phyloP scores from a whole-genome alignment of 2,329 filamentous ascomycete species.

The Beauveria sp. region DNA sequence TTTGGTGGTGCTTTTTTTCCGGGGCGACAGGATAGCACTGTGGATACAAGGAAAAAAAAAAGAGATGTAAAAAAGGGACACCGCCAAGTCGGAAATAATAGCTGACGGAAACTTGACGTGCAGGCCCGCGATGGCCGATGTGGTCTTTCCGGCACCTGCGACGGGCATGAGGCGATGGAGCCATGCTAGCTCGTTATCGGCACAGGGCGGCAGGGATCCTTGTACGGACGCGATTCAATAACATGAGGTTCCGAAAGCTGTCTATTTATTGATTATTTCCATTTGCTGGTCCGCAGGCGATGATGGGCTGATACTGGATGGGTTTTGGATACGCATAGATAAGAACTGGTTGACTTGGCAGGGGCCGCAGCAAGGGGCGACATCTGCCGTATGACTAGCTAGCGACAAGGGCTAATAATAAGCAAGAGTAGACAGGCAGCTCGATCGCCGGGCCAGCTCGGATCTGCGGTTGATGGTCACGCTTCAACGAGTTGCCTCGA shows the following conservation, averaged over 20 bases:
- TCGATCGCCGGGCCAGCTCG: not conserved
- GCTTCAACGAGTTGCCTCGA: no score
- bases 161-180: not conserved
- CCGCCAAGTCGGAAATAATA: slow-evolving; percentile 1
- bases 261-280: not conserved
- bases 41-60: not conserved
- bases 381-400: not conserved
- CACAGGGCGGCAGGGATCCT: not conserved
- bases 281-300: not conserved
- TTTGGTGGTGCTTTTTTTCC: not conserved
- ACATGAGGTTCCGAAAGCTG: no score
- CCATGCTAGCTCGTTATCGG: not conserved
- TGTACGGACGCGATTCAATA: not conserved
- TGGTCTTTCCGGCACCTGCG: not conserved
- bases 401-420: no score
- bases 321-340: no score
- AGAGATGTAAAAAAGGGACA: not conserved
- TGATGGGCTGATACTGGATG: not conserved
- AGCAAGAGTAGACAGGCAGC: not conserved
- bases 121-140: not conserved
- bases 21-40: not conserved
- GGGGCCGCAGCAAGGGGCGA: not conserved
- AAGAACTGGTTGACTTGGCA: not conserved
- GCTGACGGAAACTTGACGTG: not conserved
- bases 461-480: no score